Conservation (phyloP, 108 stramenopile genomes). For the Discostella pseudostelligera region DNA sequence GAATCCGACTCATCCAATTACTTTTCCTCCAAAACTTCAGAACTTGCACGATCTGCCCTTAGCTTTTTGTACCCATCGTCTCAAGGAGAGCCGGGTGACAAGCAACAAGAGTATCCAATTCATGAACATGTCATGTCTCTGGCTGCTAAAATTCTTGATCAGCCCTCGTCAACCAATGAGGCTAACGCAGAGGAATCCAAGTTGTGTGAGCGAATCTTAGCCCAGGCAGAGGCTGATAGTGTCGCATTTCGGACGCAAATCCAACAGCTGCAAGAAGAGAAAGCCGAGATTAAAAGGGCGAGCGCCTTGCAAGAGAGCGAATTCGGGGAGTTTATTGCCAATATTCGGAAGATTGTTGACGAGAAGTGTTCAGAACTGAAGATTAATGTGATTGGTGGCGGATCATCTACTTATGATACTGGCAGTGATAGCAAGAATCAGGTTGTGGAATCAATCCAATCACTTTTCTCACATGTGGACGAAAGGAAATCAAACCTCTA, state of each 20-base stretch:
- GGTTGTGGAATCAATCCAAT: conserved; percentile 19
- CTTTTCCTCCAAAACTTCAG: conserved; percentile 1
- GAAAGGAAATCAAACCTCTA: conserved; percentile 12
- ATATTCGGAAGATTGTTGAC: conserved; percentile 12
- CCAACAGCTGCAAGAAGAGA: conserved; percentile 26
- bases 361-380: conserved; percentile 26
- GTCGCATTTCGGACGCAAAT: conserved; percentile 36
- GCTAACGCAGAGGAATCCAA: conserved; percentile 21
- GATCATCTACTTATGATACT: background rate
- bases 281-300: conserved; percentile 13
- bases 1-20: background rate
- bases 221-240: conserved; percentile 40
- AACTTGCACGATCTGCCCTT: conserved; percentile 2
- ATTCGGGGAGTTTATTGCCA: conserved; percentile 1
- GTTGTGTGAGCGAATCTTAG: conserved; percentile 41
- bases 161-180: conserved; percentile 9
- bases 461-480: conserved; percentile 27
- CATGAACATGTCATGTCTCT: background rate
- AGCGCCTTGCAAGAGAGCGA: conserved; percentile 15
- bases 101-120: background rate
- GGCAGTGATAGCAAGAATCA: conserved; percentile 1
- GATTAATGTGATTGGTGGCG: conserved; percentile 13
- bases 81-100: background rate
- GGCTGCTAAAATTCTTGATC: conserved; percentile 9
- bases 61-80: conserved; percentile 8